Base-by-base conservation (phyloP, 2,329 filamentous ascomycete genomes). In the Neurospora sp. region DNA sequence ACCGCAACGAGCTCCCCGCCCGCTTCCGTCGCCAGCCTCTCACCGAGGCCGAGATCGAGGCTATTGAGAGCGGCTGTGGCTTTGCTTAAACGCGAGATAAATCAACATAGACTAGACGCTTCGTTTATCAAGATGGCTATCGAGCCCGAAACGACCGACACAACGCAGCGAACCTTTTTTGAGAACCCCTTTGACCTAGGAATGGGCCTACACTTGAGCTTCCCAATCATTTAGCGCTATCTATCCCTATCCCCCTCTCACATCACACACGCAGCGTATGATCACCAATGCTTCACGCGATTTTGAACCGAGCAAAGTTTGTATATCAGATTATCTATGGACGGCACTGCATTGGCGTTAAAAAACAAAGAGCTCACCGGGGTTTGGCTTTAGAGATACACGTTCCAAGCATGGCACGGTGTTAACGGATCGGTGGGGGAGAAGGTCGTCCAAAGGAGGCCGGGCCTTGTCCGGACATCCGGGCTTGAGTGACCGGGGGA, bases 1-100 rank as follows among this genome's bases (percentile, higher is more conserved):
- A 98, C 81, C 89, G 93, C 76, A 92, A 89, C 75, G 92, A 99
- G 82, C 89, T 99, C 33, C 95, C 96, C 19, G 79, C 84, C 73
- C 89, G 95, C 76, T 99, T 97, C 87, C 89, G 90, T 77, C 87
- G 93, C 74, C 83, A 87, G 67, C 86, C 89, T 13, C 91, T 94
- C 82, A 90, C 87, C 43, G 81, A 90, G 75, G 89, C 90, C 62
- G 96, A 99, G 87, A 99, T 99, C 72, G 96, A 98, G 81, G 94
- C 93, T 28, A 87, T 99, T 77, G 93, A 97, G 87, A 96, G 93
- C 70, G 96, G 94, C 69, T 96, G 96, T 70, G 96, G 85, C 70
- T 80, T 85, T 73, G 82, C 83, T 73, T 87, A 78, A 82, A 71
- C 42, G 36, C 10, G 43, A 46, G 67, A 39, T 33, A 38, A 43